These are phyloP conservation scores for Gossypium sturtianum DNA, from an alignment of 345 rosid genomes.

Conservation along the genomic window DNA sequence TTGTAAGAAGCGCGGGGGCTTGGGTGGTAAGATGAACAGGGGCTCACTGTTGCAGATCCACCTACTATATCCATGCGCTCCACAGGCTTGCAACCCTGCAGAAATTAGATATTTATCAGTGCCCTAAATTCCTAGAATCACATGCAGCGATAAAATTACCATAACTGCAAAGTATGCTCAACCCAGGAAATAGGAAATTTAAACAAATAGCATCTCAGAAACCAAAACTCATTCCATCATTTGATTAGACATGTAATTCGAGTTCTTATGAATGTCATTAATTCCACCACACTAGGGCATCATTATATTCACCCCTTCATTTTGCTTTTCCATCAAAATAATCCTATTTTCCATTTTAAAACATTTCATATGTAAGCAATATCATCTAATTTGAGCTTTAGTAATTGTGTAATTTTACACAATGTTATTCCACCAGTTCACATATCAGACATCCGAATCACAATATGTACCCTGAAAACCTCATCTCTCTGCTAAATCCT, in stretches of 20 bases:
- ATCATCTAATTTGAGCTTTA: too few relatives aligned
- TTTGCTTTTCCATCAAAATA: background rate
- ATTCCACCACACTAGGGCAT: background rate
- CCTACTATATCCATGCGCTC: constrained; percentile 68
- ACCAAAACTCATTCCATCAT: background rate
- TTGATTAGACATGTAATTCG: background rate
- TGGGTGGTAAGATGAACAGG: constrained; percentile 76
- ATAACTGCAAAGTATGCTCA: background rate
- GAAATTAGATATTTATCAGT: constrained; percentile 1
- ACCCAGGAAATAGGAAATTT: background rate
- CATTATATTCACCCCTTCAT: background rate
- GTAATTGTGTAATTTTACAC: background rate
- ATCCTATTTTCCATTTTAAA: background rate
- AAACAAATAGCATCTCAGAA: background rate
- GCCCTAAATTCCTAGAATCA: background rate
- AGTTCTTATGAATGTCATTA: background rate
- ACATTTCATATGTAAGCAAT: background rate
- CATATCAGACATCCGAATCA: background rate
- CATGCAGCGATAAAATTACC: background rate
- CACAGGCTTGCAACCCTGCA: constrained; percentile 84
- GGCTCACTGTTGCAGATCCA: constrained; percentile 73
- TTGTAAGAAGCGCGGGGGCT: constrained; percentile 75
- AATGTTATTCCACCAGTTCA: background rate
- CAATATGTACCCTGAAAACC: background rate
- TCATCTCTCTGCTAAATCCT: background rate